Evolutionary conservation across 305 asterid genomes (phyloP), one percentile per base, ranked within the genome.

Genomic region (Solanum hybrid): DNA sequence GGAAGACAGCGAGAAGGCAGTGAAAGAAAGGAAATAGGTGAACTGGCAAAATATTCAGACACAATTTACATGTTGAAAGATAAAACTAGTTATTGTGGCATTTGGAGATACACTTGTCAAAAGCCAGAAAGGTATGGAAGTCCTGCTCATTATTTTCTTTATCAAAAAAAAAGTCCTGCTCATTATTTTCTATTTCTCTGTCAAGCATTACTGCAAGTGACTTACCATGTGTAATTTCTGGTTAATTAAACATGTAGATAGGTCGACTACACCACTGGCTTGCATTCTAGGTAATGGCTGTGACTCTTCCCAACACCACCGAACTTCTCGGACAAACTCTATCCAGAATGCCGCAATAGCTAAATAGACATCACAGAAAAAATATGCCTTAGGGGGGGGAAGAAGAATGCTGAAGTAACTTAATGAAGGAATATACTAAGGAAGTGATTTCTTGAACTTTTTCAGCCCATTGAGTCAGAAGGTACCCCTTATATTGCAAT

Each of bases 251-350:
- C 98, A 98, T 40, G 98, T 96, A 71, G 99, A 95, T 76, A 98
- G 93, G 93, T 98, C 97, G 37, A 98, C 94, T 85, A 94, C 91
- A 90, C 98, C 97, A 88, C 85, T 90, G 90, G 93, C 80, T 38
- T 95, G 96, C 97, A 96, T 94, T 92, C 98, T 94, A 87, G 99
- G 98, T 92, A 98, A 92, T 34, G 96, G 95, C 92, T 98, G 99
- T 84, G 96, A 95, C 93, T 98, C 99, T 93, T 98, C 99, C 99
- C 99, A 98, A 90, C 95, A 98, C 99, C 99, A 98, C 78, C 98
- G 97, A 89, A 98, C 95, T 93, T 98, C 99, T 24, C 98, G 95
- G 88, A 94, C 97, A 93, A 96, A 97, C 95, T 97, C 99, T 89
- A 97, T 96, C 99, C 99, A 97, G 88, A 97, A 98, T 88, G 97